phyloP scores from a whole-genome alignment of 331 rosid species.

The Arachis monticola region DNA sequence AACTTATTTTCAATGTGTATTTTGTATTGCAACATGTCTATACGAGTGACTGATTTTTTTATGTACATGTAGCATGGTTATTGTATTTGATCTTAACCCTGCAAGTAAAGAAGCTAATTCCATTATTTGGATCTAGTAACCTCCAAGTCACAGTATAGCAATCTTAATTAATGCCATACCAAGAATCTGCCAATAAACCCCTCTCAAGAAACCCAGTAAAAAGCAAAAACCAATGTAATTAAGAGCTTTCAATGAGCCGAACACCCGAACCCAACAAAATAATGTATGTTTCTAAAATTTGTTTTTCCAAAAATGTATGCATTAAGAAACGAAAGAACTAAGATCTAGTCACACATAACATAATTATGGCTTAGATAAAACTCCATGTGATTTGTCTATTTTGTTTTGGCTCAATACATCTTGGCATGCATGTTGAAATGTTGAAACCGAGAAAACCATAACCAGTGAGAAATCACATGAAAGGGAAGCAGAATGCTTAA shows the following conservation, averaged over 20 bases:
- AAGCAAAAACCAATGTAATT: neutral
- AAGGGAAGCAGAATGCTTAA: slow-evolving; percentile 21
- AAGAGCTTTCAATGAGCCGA: slow-evolving; percentile 11
- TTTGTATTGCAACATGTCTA: too few relatives aligned
- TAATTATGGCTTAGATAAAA: slow-evolving; percentile 13
- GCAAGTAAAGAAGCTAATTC: too few relatives aligned
- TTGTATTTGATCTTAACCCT: too few relatives aligned
- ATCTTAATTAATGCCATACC: too few relatives aligned
- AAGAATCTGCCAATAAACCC: neutral
- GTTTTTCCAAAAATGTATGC: neutral
- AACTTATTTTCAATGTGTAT: too few relatives aligned
- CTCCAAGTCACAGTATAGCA: too few relatives aligned
- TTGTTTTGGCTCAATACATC: neutral
- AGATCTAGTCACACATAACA: neutral
- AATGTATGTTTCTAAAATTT: neutral
- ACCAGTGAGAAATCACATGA: slow-evolving; percentile 16
- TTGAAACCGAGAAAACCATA: slow-evolving; percentile 8
- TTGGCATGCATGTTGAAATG: neutral
- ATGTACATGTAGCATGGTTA: too few relatives aligned
- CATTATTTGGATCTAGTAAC: too few relatives aligned
- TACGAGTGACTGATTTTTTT: too few relatives aligned
- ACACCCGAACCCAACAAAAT: neutral
- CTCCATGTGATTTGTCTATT: neutral
- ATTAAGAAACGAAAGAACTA: slow-evolving; percentile 18
- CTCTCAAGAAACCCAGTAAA: neutral